phyloP scores from a whole-genome alignment of 352 stramenopile genomes.

The Phytophthora megakarya region DNA sequence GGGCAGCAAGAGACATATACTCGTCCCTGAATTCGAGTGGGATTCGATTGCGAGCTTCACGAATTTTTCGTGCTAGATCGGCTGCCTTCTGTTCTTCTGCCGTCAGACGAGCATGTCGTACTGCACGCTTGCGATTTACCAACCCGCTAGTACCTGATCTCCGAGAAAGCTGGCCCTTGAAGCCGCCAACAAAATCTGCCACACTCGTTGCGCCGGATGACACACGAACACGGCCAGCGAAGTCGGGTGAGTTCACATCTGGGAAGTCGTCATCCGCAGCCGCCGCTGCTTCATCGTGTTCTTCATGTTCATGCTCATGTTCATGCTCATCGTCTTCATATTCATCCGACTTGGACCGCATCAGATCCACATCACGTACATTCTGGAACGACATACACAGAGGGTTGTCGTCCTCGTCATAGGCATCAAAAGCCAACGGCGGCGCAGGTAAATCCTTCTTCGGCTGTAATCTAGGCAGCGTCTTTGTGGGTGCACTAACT shows the following conservation, averaged over 20 bases:
- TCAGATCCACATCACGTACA: slow-evolving; percentile 57
- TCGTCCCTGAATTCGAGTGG: slow-evolving; percentile 65
- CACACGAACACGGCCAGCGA: slow-evolving; percentile 42
- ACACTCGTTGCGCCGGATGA: slow-evolving; percentile 53
- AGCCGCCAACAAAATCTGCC: slow-evolving; percentile 70
- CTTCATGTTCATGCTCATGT: slow-evolving; percentile 23
- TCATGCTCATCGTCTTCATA: slow-evolving; percentile 30
- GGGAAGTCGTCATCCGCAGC: slow-evolving; percentile 21
- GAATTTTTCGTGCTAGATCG: slow-evolving; percentile 50
- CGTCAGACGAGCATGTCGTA: slow-evolving; percentile 50
- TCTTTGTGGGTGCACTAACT: slow-evolving; percentile 14
- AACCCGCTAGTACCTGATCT: slow-evolving; percentile 45
- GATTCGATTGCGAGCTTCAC: slow-evolving; percentile 56
- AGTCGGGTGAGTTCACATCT: slow-evolving; percentile 30
- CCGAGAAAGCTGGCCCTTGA: slow-evolving; percentile 55
- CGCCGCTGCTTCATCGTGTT: slow-evolving; percentile 22
- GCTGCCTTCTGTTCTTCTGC: slow-evolving; percentile 47
- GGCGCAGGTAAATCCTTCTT: slow-evolving; percentile 25
- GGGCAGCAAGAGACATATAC: slow-evolving; percentile 32
- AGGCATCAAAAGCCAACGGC: slow-evolving; percentile 34
- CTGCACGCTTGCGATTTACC: slow-evolving; percentile 48
- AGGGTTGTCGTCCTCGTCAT: slow-evolving; percentile 57
- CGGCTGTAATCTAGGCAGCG: slow-evolving; percentile 33
- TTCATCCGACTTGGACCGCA: slow-evolving; percentile 20
- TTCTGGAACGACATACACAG: slow-evolving; percentile 59